Base-by-base conservation (phyloP, 139 green algal species). In the Volvox reticuliferus region DNA sequence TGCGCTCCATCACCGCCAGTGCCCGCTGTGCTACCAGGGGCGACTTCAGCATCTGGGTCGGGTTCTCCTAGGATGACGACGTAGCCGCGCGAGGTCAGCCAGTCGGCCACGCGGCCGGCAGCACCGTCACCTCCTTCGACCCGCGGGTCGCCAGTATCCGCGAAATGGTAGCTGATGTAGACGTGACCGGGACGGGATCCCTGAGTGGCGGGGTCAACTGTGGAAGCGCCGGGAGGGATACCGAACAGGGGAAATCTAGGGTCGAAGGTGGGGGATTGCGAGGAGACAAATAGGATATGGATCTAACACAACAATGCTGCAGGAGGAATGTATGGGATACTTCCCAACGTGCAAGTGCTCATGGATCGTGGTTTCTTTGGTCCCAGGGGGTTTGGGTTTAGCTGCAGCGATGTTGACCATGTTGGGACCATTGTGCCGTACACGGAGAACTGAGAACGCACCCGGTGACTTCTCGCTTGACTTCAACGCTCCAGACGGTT, bases 81-180 rank as follows among this genome's bases (percentile, higher is more conserved):
- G 28, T 80, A 88, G 83, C 83, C 83, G 22, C 36, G 36, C 16
- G 67, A 68, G 1, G 67, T 44, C 19, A 88, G 83, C 83, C 83
- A 88, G 22, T 88, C 83, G 13, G 35, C 63, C 21, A 88, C 68
- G 19, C 83, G 67, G 67, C 22, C 35, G 14, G 36, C 83, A 17
- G 83, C 83, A n/a, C 83, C 83, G 67, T 88, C 83, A 28, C 83
- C 83, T 26, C 36, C 36, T 28, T 69, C 36, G 3, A 28, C 22
- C 12, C 36, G 36, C 22, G 65, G 67, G 24, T 67, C 67, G 67
- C 83, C 83, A 5, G 83, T 80, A 37, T 88, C 83, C 1, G 67
- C 0, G 6, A 26, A 33, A n/a, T 88, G 83, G 65, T 81, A 88
- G 65, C 33, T 68, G 36, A 88, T 21, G 83, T 81, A 88, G 21